Evolutionary conservation across 257 asterid genomes (phyloP), one percentile per base, ranked within the genome.

Genomic region (Jasminum sambac): DNA sequence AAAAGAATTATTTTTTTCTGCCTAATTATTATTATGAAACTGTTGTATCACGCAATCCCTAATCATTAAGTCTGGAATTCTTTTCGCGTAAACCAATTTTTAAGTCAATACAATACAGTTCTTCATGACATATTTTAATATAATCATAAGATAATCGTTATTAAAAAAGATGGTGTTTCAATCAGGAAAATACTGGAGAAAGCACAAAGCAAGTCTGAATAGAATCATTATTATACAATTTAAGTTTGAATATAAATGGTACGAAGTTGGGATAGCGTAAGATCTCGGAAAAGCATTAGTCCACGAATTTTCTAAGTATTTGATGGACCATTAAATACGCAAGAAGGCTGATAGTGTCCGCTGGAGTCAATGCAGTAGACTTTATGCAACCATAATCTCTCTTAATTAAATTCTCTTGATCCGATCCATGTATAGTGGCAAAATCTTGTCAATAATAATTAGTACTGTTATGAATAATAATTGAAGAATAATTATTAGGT

Each of bases 321-420:
- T 44, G 21, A 48, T 48, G 23, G 58, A 48, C 58, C 58, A 6
- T 2, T 14, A 48, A 16, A 48, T 48, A 48, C 58, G 58, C 58
- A 14, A 6, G 24, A 21, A n/a, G n/a, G 58, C n/a, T 48, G 24
- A 30, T 30, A n/a, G 4, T 48, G 58, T 21, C 23, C 0, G 58
- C 21, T 48, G 17, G 21, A 46, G 71, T 67, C 71, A 46, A 67
- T 8, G 17, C 30, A 46, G 26, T 24, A 30, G 71, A 67, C 62
- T 46, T 67, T 30, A 10, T 48, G 24, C 24, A 48, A 48, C 24
- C 11, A 16, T 6, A 8, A 5, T 46, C 57, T 46, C 57, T 46
- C 55, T 46, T n/a, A n/a, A n/a, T n/a, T n/a, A n/a, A n/a, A n/a
- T 19, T 46, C 55, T 46, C 57, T 46, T 8, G 14, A 9, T 14